Base-by-base conservation (phyloP, 805 yeast genomes). In the Teunomyces atbi region DNA sequence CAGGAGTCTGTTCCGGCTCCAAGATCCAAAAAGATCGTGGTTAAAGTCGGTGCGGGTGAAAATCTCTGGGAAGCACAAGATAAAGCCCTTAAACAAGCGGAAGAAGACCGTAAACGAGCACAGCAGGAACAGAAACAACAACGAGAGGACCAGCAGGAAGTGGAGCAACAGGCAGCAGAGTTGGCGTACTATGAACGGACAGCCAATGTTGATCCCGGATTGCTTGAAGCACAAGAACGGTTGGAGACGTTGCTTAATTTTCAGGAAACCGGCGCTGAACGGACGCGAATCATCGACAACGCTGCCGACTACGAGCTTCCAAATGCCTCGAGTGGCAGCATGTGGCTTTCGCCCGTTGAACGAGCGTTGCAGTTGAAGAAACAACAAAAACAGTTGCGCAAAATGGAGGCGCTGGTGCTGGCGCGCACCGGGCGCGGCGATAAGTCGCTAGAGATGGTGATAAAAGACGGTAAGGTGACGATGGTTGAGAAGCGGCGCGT, bases 201-300 rank as follows among this genome's bases (percentile, higher is more conserved):
- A 3, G 64, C 68, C 44, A 65, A 62, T 1, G 64, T 69, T n/a
- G 83, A 83, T 52, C 76, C 79, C 0, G 91, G 84, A 35, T 65
- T 88, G 30, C 52, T 71, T 3, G 73, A 74, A 46, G 99, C 99
- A 0, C 85, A 87, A 54, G 80, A 79, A 38, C 71, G 91, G 42
- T 68, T 94, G 41, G 87, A 88, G 27, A 84, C 81, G 27, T 68
- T 94, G 41, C 69, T 94, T 37, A 78, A 82, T 50, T 94, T 83
- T 63, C 99, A 94, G 62, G 88, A 80, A 2, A 82, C 91, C 13
- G 87, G 95, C 5, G 88, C 91, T 1, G 95, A 89, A 62, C 76
- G 99, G 61, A 94, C 99, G 0, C 82, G 81, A 55, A 89, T 94
- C 51, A 91, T 95, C 33, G 99, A 94, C 61, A 84, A 89, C 60